These are phyloP conservation scores for Draba incana DNA, from an alignment of 345 rosid species.

Conservation along the genomic window DNA sequence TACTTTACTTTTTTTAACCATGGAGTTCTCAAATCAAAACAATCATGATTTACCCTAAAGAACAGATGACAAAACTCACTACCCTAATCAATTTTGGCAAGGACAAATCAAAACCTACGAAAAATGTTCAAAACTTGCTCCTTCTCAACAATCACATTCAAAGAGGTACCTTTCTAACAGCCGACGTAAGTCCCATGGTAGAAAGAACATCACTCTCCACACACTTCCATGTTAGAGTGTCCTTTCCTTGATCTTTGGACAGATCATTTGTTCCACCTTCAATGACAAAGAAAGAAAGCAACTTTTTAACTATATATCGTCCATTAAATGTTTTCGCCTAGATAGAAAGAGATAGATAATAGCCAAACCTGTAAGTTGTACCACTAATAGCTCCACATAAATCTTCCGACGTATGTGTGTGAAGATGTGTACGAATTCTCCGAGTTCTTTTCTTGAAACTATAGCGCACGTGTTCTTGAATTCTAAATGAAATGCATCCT, in stretches of 20 bases:
- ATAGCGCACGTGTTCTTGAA: constrained; percentile 48
- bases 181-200: constrained; percentile 43
- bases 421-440: constrained; percentile 84
- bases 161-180: constrained; percentile 42
- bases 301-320: not conserved
- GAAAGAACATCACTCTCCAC: constrained; percentile 39
- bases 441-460: constrained; percentile 67
- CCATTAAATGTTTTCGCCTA: not conserved
- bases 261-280: constrained; percentile 22
- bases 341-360: constrained; percentile 4
- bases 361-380: constrained; percentile 58
- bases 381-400: constrained; percentile 67
- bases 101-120: constrained; percentile 2
- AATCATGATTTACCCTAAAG: not conserved
- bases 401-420: constrained; percentile 81
- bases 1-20: constrained; percentile 5
- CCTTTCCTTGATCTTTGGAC: constrained; percentile 19
- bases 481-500: constrained; percentile 59
- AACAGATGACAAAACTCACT: not conserved
- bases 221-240: constrained; percentile 35
- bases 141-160: constrained; percentile 12
- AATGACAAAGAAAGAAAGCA: constrained; percentile 13
- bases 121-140: not conserved
- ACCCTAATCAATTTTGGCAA: not conserved
- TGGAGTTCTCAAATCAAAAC: constrained; percentile 13